Evolutionary conservation across 805 yeast species (phyloP), one percentile per base, ranked within the genome.

Genomic region (Starmerella cellae): DNA sequence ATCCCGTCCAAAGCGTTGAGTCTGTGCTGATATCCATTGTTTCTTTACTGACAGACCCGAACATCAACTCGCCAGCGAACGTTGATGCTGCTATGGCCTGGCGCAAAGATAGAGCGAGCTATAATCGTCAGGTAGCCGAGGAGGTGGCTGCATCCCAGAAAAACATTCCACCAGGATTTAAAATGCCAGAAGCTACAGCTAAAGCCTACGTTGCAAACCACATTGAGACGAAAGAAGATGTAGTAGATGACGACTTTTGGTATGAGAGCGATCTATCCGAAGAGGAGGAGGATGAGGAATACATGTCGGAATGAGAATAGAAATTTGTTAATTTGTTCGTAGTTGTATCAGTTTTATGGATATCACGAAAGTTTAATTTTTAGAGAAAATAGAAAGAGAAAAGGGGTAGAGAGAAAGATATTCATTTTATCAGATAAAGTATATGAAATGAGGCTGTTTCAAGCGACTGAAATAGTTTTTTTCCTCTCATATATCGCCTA

Each of bases 41-140:
- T 17, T 84, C 95, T 8, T 70, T 88, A 40, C 70, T 88, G 54
- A 94, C 85, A 56, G 96, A 88, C 60, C 97, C 97, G 41, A 88
- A 88, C 64, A 79, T 82, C 45, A 74, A 76, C 47, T 82, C 95
- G 1, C 96, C 97, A 5, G 97, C 97, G 5, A 88, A 88, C 61
- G 87, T 88, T 39, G 97, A 88, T 61, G 97, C 97, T 16, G 82
- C 94, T 17, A 84, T 85, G 35, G 82, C 81, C 54, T 85, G 83
- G 73, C 71, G 94, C 55, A 83, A 82, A 55, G 74, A 80, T 60
- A 78, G 79, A 23, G 83, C 77, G 21, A 77, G 73, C 36, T 88
- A 84, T 64, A 74, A 74, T 59, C 75, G 71, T 55, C 74, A 75
- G 57, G 94, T 85, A 4, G 69, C 73, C 47, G 74, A 77, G 55